Evolutionary conservation across 441 rosid genomes (phyloP).

Genomic region (Euphorbia celastroides): DNA sequence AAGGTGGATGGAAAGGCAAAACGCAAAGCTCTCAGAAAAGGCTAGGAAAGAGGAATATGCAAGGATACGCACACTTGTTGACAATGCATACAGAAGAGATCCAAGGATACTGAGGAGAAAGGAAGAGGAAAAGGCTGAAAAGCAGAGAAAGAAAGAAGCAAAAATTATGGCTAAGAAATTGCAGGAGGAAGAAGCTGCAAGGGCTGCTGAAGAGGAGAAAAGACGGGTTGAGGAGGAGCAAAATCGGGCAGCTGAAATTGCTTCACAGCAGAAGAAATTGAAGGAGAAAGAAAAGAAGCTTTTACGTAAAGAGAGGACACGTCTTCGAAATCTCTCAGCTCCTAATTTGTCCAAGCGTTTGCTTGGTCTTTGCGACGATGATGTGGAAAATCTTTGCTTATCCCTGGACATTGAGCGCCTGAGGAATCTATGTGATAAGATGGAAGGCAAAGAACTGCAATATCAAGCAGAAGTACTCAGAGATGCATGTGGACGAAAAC

Average conservation of each 20-base stretch:
- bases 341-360: constrained; percentile 46
- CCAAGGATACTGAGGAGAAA: constrained; percentile 79
- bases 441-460: constrained; percentile 53
- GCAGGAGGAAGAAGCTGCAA: constrained; percentile 85
- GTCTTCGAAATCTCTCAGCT: constrained; percentile 76
- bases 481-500: constrained; percentile 36
- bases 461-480: constrained; percentile 57
- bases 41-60: constrained; percentile 95
- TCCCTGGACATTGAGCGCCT: constrained; percentile 57
- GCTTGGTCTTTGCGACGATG: constrained; percentile 56
- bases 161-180: constrained; percentile 71
- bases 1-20: constrained; percentile 99
- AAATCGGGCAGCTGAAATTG: constrained; percentile 78
- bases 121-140: constrained; percentile 86
- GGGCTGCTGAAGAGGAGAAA: constrained; percentile 82
- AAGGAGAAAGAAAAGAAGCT: constrained; percentile 96
- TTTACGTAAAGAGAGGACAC: constrained; percentile 77
- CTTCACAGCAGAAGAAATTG: constrained; percentile 65
- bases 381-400: constrained; percentile 78
- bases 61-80: constrained; percentile 75
- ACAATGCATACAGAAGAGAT: constrained; percentile 85
- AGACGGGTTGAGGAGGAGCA: constrained; percentile 74
- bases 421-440: constrained; percentile 59
- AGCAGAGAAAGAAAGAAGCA: constrained; percentile 79
- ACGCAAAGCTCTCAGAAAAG: constrained; percentile 75